Base-by-base conservation (phyloP, 805 yeast species). In the Pichia gijzeniarum region DNA sequence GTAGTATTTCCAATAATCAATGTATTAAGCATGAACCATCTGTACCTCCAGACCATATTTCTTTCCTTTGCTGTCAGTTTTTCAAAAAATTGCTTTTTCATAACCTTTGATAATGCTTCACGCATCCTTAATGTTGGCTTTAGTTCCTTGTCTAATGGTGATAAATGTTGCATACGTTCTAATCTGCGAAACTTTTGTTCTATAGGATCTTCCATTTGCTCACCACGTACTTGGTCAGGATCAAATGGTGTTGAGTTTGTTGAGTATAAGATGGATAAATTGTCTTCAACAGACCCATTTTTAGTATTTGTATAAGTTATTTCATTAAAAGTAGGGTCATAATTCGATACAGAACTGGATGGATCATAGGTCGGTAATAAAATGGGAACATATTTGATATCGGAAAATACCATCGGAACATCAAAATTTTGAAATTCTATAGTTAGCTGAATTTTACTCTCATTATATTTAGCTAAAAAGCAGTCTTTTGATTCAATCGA, bases 41-140 rank as follows among this genome's bases (percentile, higher is more conserved):
- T 68, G 63, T 84, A 91, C 62, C 85, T 86, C 97, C 98, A 91
- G 9, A 91, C 73, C 57, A 88, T 64, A 52, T 88, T 87, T 67
- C 85, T 87, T 53, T 91, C 96, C 58, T 82, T 80, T 42, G 85
- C 90, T 5, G 82, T 75, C 39, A 93, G 69, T 53, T 80, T 85
- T 43, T 85, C 85, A 37, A 87, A 91, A 4, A 96, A 89, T 3
- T 96, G 90, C 57, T 82, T 86, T 20, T 71, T 70, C 43, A 91
- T 68, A 5, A 90, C 86, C 38, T 68, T 71, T 47, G 77, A 72
- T 44, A 91, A 71, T 52, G 85, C 85, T 50, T 82, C 88, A 54
- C 96, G 71, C 31, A 82, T 72, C 55, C 80, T 84, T 3, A 95
- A 83, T 17, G 91, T 84, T 1, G 99, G 99, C 54, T 90, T 87